Base-by-base conservation (phyloP, 2,329 filamentous ascomycete genomes). In the Macroventuria anomochaeta region DNA sequence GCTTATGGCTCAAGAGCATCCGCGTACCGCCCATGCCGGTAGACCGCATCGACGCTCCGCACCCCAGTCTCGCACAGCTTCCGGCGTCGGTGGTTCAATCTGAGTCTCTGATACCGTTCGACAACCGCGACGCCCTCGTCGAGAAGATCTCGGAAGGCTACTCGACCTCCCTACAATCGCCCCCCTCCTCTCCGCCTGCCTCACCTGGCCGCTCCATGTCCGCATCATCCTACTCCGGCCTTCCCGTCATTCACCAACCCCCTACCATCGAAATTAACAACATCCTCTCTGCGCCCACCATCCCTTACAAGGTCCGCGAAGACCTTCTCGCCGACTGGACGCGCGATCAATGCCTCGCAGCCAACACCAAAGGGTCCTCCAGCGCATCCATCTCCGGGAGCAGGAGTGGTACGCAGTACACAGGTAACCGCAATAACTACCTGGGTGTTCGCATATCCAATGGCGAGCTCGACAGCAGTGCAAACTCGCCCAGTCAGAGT, bases 251-350 rank as follows among this genome's bases (percentile, higher is more conserved):
- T 13, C 63, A 68, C 25, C 64, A 72, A 38, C 65, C 67, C 3
- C 28, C 51, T n/a, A 36, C 44, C 26, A 36, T 50, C 38, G 51
- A 53, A 5, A 49, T 36, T 2, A 50, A 37, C 29, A 38, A 36
- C 26, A 64, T 60, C 8, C 49, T 69, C 37, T 63, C 65, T 29
- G 32, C 73, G 50, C 66, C 68, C 53, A 82, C 87, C 52, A 78
- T 96, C 2, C 89, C 91, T 0, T 72, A 78, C 13, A 81, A 79
- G 23, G 84, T 91, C 62, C 86, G 83, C 60, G 90, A 95, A 57
- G 84, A 90, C 61, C 90, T 97, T 83, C 77, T 91, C 52, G 80
- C 84, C 17, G 85, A 90, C 40, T 97, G 93, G 93, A 88, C 86
- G 32, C 87, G 87, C 67, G 92, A 96, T 18, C 76, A 80, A 12